Evolutionary conservation across 768 basidiomycete genomes (phyloP).

Genomic region (Suillus ampliporus): DNA sequence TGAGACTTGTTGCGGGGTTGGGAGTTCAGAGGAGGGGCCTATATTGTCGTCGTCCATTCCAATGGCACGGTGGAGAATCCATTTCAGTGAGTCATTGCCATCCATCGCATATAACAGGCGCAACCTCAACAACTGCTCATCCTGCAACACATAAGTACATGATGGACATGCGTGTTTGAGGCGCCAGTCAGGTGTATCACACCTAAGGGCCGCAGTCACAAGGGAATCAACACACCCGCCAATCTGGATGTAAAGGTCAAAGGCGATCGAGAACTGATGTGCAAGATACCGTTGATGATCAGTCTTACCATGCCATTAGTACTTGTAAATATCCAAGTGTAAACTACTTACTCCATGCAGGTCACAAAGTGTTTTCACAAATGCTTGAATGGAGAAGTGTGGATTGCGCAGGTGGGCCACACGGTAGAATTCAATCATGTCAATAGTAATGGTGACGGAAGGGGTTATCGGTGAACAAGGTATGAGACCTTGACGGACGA

Average conservation of each 20-base stretch:
- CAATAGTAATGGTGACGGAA: not conserved
- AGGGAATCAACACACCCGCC: slow-evolving; percentile 16
- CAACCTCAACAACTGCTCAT: not conserved
- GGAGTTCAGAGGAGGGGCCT: no score
- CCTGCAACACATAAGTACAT: slow-evolving; percentile 11
- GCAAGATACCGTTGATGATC: slow-evolving; percentile 14
- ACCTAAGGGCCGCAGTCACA: slow-evolving; percentile 17
- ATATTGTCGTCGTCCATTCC: no score
- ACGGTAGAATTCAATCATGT: slow-evolving; percentile 18
- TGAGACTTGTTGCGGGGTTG: no score
- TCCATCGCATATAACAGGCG: slow-evolving; percentile 16
- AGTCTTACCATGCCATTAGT: not conserved
- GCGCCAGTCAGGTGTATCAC: slow-evolving; percentile 10
- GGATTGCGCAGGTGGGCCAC: slow-evolving; percentile 17
- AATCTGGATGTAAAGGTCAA: slow-evolving; percentile 34
- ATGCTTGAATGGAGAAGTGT: slow-evolving; percentile 23
- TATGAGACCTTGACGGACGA: slow-evolving; percentile 13
- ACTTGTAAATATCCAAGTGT: not conserved
- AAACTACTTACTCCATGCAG: slow-evolving; percentile 12
- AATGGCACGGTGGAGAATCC: no score
- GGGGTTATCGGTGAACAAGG: slow-evolving; percentile 16
- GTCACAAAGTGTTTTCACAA: slow-evolving; percentile 22
- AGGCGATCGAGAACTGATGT: slow-evolving; percentile 29
- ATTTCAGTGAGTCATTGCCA: slow-evolving; percentile 15
- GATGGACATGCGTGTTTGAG: slow-evolving; percentile 9